Conservation (phyloP, 257 asterid species). For the Scutellaria barbata region DNA sequence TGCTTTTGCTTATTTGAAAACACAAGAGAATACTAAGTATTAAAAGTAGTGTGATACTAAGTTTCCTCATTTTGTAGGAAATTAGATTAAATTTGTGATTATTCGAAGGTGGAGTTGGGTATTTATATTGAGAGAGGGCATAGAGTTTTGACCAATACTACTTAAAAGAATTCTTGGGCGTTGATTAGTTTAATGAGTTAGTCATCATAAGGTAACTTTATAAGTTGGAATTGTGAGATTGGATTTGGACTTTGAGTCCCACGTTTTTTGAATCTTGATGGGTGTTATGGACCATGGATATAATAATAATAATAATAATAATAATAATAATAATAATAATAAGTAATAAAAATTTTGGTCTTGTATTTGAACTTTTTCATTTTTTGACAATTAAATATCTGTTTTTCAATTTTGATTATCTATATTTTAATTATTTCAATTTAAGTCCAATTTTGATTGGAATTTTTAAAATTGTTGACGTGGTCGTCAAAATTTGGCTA, state of each 20-base stretch:
- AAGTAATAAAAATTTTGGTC: too few relatives aligned
- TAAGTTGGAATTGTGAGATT: constrained; percentile 4
- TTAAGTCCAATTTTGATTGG: too few relatives aligned
- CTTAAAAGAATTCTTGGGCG: not conserved
- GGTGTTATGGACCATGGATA: too few relatives aligned
- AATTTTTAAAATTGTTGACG: too few relatives aligned
- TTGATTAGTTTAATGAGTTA: constrained; percentile 23
- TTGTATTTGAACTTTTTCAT: too few relatives aligned
- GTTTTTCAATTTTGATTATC: too few relatives aligned
- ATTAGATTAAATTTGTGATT: not conserved
- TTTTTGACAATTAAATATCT: too few relatives aligned
- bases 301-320: too few relatives aligned
- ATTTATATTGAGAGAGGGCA: not conserved
- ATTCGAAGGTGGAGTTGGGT: constrained; percentile 19
- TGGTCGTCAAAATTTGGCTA: too few relatives aligned
- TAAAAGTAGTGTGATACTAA: constrained; percentile 9
- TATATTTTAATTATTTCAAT: too few relatives aligned
- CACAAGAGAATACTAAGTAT: constrained; percentile 25
- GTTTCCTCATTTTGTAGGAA: constrained; percentile 41
- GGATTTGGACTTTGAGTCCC: constrained; percentile 21
- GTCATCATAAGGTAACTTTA: constrained; percentile 19
- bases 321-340: too few relatives aligned
- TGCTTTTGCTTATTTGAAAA: constrained; percentile 24
- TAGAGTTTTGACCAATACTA: constrained; percentile 24
- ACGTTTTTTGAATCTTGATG: not conserved